These are phyloP conservation scores for Bipolaris bicolor DNA, from an alignment of 2,329 filamentous ascomycete genomes.

Conservation along the genomic window DNA sequence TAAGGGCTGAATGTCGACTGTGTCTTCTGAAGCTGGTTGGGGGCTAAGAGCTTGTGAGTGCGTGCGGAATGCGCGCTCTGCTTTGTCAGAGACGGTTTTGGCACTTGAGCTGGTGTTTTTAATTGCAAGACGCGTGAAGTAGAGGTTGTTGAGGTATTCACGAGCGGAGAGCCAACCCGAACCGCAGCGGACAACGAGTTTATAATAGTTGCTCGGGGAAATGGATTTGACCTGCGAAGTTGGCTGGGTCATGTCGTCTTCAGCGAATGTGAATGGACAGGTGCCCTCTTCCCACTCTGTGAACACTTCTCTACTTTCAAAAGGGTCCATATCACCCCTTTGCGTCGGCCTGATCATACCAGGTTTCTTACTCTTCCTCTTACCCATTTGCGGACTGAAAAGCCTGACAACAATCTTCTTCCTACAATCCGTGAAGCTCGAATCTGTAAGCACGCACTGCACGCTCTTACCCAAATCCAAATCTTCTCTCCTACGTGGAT, in stretches of 20 bases:
- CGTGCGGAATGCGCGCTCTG: conserved; percentile 4
- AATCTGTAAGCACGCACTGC: conserved; percentile 32
- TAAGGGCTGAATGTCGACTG: conserved; percentile 33
- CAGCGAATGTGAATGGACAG: neutral
- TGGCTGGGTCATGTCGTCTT: conserved; percentile 1
- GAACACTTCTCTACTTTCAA: neutral
- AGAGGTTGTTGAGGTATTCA: conserved; percentile 37
- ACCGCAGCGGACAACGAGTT: conserved; percentile 36
- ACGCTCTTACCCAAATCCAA: conserved; percentile 36
- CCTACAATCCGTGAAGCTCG: conserved; percentile 19
- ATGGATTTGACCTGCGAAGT: neutral
- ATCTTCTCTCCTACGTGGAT: conserved; percentile 6
- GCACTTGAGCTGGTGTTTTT: neutral
- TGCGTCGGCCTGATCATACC: neutral
- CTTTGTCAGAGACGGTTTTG: neutral
- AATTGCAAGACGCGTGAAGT: conserved; percentile 25
- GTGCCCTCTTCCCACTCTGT: neutral
- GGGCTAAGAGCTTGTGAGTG: conserved; percentile 13
- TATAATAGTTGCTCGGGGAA: conserved; percentile 23
- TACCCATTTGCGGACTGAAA: conserved; percentile 26
- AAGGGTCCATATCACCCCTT: conserved; percentile 15
- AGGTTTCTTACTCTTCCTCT: neutral
- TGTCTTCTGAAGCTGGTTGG: conserved; percentile 18
- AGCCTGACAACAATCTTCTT: conserved; percentile 35
- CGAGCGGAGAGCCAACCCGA: conserved; percentile 41